Conservation (phyloP, 1,284 basidiomycete species). For the Ustilago bromivora region DNA sequence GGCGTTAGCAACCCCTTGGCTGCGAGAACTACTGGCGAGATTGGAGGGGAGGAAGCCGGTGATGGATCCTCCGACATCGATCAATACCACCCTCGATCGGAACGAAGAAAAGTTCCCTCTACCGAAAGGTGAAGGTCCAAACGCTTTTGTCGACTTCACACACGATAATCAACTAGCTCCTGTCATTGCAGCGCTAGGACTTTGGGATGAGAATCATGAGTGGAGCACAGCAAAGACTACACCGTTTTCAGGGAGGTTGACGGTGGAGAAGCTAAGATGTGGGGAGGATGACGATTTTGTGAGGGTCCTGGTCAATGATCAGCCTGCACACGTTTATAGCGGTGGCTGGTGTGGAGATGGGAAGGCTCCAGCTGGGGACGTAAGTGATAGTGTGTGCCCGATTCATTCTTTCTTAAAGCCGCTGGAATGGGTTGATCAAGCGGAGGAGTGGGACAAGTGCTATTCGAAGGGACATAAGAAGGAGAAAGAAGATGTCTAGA, state of each 20-base stretch:
- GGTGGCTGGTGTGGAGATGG: constrained; percentile 28
- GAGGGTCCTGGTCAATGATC: constrained; percentile 37
- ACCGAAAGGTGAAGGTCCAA: constrained; percentile 13
- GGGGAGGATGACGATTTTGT: constrained; percentile 18
- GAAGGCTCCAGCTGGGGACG: background rate
- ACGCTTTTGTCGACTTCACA: constrained; percentile 45
- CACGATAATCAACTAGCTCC: constrained; percentile 56
- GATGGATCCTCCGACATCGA: constrained; percentile 41
- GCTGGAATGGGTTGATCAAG: constrained; percentile 29
- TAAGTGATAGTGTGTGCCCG: constrained; percentile 25
- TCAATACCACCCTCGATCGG: constrained; percentile 45
- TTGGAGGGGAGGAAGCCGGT: constrained; percentile 27
- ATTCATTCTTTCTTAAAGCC: constrained; percentile 24
- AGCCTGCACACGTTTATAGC: constrained; percentile 8
- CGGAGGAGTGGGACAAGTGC: constrained; percentile 46
- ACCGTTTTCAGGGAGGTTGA: constrained; percentile 41
- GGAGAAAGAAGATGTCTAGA: background rate
- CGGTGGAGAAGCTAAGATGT: constrained; percentile 36
- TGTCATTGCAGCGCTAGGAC: constrained; percentile 32
- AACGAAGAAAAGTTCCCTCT: constrained; percentile 27
- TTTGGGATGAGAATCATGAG: constrained; percentile 19
- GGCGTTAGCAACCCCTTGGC: constrained; percentile 41
- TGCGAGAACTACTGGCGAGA: constrained; percentile 38
- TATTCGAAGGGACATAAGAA: constrained; percentile 16
- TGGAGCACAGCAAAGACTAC: constrained; percentile 42